Evolutionary conservation across 75 land plant species (phyloP).

Genomic region (Selaginella tamariscina): DNA sequence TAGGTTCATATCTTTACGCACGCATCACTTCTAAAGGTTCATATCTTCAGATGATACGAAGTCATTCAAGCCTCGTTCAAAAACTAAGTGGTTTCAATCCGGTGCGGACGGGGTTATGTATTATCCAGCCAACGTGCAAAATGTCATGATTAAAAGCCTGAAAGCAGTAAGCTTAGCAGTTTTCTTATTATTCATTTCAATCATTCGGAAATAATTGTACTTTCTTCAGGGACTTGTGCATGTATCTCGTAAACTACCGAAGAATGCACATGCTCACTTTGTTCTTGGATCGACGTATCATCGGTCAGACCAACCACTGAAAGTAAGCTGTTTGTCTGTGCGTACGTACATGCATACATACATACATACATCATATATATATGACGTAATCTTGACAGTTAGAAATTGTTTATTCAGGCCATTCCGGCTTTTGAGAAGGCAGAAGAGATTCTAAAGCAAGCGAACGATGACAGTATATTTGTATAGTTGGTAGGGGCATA

Average conservation of each 20-base stretch:
- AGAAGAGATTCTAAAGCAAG: slow-evolving; percentile 41
- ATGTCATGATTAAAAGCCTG: slow-evolving; percentile 44
- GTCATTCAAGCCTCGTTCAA: slow-evolving; percentile 33
- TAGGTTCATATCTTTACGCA: background rate
- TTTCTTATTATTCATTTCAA: too few relatives aligned
- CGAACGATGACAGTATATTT: slow-evolving; percentile 37
- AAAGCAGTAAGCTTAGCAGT: slow-evolving; percentile 43
- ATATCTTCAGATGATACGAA: slow-evolving; percentile 32
- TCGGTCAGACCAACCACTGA: slow-evolving; percentile 59
- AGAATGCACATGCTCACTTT: slow-evolving; percentile 83
- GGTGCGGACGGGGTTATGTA: slow-evolving; percentile 42
- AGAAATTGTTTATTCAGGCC: slow-evolving; percentile 37
- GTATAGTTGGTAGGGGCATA: background rate
- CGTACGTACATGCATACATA: background rate
- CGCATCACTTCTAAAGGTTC: slow-evolving; percentile 13
- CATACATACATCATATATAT: background rate
- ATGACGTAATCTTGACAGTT: background rate
- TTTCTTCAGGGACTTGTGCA: slow-evolving; percentile 53
- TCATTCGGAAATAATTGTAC: slow-evolving; percentile 9
- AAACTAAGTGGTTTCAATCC: slow-evolving; percentile 30
- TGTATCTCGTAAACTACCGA: slow-evolving; percentile 71
- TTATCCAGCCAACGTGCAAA: slow-evolving; percentile 31
- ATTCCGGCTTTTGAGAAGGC: slow-evolving; percentile 62
- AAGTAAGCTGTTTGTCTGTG: slow-evolving; percentile 33
- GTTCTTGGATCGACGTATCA: slow-evolving; percentile 75